Conservation (phyloP, 2,329 filamentous ascomycete species). For the Ophiostoma tasmaniense region DNA sequence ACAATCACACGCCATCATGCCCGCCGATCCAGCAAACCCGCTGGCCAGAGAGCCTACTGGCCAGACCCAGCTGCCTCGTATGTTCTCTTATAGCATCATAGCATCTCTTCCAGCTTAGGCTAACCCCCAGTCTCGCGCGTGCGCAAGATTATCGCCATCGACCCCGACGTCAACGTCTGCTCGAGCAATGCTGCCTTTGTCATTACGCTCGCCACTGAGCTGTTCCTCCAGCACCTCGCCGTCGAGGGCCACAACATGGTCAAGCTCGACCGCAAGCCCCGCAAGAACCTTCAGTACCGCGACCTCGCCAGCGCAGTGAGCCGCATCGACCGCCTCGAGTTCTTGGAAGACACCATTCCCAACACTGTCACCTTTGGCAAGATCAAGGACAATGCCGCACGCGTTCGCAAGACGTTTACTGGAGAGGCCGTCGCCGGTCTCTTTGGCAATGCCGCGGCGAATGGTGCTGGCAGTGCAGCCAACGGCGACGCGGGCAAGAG, state of each 20-base stretch:
- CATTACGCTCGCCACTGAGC: constrained; percentile 86
- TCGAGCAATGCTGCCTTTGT: constrained; percentile 92
- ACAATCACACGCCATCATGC: constrained; percentile 47
- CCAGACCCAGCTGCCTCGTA: constrained; percentile 76
- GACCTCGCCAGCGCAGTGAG: constrained; percentile 82
- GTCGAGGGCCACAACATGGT: constrained; percentile 79
- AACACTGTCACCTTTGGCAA: constrained; percentile 74
- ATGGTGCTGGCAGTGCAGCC: background rate
- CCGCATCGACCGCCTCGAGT: constrained; percentile 88
- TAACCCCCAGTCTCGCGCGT: constrained; percentile 68
- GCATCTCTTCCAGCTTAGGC: background rate
- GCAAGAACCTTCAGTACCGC: constrained; percentile 91
- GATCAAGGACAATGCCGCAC: constrained; percentile 55
- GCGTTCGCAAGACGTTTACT: background rate
- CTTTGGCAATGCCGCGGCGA: background rate
- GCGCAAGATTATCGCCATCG: constrained; percentile 87
- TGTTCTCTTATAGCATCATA: constrained; percentile 29
- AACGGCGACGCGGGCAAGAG: background rate
- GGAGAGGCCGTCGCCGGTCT: background rate
- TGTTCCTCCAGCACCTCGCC: constrained; percentile 90
- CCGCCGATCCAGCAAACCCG: constrained; percentile 81
- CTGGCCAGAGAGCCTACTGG: constrained; percentile 76
- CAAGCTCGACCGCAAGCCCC: constrained; percentile 82
- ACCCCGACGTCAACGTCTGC: constrained; percentile 76
- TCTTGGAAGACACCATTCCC: constrained; percentile 83